A percentile compares a stretch with the other conserved stretches of the same genome.
These are phyloP conservation scores for Coniosporium apollinis DNA, from an alignment of 495 filamentous ascomycete genomes.

Conservation along the genomic window DNA sequence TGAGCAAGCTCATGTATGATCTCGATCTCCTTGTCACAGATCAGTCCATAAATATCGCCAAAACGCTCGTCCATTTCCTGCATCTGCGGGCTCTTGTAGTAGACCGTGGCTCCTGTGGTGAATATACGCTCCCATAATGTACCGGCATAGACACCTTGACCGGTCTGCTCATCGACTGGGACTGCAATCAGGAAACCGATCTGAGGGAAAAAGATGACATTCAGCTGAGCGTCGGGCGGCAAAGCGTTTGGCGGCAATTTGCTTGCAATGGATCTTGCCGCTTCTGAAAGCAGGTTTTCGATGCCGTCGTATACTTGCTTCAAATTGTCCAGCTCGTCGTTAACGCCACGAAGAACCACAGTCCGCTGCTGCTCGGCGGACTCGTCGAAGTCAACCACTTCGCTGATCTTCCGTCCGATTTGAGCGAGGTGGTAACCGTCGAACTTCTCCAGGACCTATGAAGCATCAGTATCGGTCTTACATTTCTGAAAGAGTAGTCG, in stretches of 20 bases:
- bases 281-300: constrained; percentile 48
- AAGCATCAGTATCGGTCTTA: too few species aligned
- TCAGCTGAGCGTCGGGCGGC: constrained; percentile 44
- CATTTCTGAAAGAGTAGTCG: too few species aligned
- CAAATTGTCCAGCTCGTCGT: constrained; percentile 59
- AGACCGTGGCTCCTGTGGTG: constrained; percentile 49
- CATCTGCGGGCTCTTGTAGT: constrained; percentile 84
- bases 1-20: constrained; percentile 67
- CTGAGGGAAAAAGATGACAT: constrained; percentile 77
- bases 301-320: constrained; percentile 66
- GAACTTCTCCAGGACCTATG: constrained; percentile 25
- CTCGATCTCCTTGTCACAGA: constrained; percentile 81
- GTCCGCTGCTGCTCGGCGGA: constrained; percentile 59
- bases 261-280: constrained; percentile 42
- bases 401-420: constrained; percentile 52
- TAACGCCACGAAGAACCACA: constrained; percentile 54
- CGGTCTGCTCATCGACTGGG: constrained; percentile 41
- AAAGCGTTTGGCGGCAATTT: constrained; percentile 41
- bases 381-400: constrained; percentile 67
- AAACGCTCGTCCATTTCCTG: constrained; percentile 62
- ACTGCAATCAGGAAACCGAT: constrained; percentile 80
- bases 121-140: constrained; percentile 66
- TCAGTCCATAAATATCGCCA: constrained; percentile 71
- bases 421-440: constrained; percentile 33
- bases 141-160: constrained; percentile 49